A percentile compares a stretch with the other conserved stretches of the same genome.
Conservation (phyloP, 768 basidiomycete genomes). For the Kwoniella sp. region DNA sequence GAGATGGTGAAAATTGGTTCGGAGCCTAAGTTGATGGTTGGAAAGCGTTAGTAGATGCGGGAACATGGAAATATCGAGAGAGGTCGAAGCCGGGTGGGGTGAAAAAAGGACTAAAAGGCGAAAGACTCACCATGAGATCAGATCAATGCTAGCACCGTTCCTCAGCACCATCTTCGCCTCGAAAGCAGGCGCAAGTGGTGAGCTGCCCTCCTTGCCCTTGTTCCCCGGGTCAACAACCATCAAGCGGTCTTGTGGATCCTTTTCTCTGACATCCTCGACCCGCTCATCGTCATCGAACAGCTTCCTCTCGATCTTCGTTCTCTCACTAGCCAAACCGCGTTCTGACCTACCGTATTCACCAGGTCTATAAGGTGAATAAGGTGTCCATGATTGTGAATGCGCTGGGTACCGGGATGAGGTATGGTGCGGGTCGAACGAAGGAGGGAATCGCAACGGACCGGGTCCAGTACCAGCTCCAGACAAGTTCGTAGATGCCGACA, state of each 20-base stretch:
- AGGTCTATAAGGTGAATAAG: slow-evolving; percentile 45
- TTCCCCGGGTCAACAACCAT: slow-evolving; percentile 10
- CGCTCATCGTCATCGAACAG: slow-evolving; percentile 13
- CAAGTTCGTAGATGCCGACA: slow-evolving; percentile 18
- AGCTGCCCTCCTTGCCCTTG: slow-evolving; percentile 16
- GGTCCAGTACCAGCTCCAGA: slow-evolving; percentile 6
- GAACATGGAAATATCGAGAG: background rate
- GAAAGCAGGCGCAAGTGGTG: slow-evolving; percentile 43
- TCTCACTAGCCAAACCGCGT: slow-evolving; percentile 32
- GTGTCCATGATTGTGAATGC: slow-evolving; percentile 29
- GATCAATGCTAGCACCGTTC: slow-evolving; percentile 47
- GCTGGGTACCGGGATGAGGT: slow-evolving; percentile 35
- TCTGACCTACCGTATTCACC: slow-evolving; percentile 46
- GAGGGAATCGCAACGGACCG: slow-evolving; percentile 27
- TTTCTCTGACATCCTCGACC: slow-evolving; percentile 12
- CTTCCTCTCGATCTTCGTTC: slow-evolving; percentile 35
- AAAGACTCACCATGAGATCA: slow-evolving; percentile 44
- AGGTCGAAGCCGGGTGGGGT: background rate
- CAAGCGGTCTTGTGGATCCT: slow-evolving; percentile 15
- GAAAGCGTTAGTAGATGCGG: background rate
- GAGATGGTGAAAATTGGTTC: slow-evolving; percentile 47
- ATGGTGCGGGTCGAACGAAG: slow-evolving; percentile 34
- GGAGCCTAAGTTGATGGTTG: slow-evolving; percentile 29
- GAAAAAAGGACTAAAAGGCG: background rate
- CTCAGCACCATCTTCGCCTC: slow-evolving; percentile 48